A percentile compares a stretch with the other conserved stretches of the same genome.
phyloP scores from a whole-genome alignment of 2,329 filamentous ascomycete species.

The Talaromyces verruculosus region DNA sequence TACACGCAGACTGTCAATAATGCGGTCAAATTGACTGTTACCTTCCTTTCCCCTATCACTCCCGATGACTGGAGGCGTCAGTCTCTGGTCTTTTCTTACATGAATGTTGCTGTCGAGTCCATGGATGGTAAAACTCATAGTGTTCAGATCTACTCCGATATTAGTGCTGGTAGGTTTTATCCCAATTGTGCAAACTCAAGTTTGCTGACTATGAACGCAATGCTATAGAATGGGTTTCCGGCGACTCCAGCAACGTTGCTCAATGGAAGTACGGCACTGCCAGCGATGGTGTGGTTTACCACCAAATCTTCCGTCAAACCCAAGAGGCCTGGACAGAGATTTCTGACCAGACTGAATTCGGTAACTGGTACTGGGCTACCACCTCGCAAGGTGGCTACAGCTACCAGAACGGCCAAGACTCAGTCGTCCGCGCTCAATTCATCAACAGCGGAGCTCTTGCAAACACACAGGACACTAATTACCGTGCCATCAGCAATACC shows the following conservation, averaged over 20 bases:
- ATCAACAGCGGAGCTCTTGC: conserved; percentile 44
- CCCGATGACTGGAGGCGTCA: conserved; percentile 66
- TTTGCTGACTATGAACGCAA: conserved; percentile 8
- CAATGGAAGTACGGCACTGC: conserved; percentile 61
- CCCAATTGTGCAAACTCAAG: background rate
- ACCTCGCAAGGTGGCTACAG: conserved; percentile 43
- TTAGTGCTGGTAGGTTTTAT: conserved; percentile 60
- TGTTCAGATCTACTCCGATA: conserved; percentile 71
- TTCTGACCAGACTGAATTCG: conserved; percentile 53
- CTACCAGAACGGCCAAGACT: conserved; percentile 50
- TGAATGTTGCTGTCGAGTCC: conserved; percentile 63
- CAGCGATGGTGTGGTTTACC: conserved; percentile 59
- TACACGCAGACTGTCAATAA: conserved; percentile 66
- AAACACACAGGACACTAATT: conserved; percentile 49
- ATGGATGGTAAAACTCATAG: conserved; percentile 62
- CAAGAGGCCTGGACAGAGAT: conserved; percentile 50
- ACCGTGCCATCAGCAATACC: conserved; percentile 49
- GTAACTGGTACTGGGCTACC: conserved; percentile 56
- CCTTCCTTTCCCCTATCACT: conserved; percentile 70
- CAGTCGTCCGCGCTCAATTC: conserved; percentile 50
- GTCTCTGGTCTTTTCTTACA: conserved; percentile 69
- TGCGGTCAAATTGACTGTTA: conserved; percentile 64
- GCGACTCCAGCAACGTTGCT: conserved; percentile 56
- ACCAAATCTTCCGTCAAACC: conserved; percentile 54
- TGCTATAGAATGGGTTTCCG: conserved; percentile 66